Evolutionary conservation across 805 yeast genomes (phyloP).

Genomic region (Nematodospora valgi): DNA sequence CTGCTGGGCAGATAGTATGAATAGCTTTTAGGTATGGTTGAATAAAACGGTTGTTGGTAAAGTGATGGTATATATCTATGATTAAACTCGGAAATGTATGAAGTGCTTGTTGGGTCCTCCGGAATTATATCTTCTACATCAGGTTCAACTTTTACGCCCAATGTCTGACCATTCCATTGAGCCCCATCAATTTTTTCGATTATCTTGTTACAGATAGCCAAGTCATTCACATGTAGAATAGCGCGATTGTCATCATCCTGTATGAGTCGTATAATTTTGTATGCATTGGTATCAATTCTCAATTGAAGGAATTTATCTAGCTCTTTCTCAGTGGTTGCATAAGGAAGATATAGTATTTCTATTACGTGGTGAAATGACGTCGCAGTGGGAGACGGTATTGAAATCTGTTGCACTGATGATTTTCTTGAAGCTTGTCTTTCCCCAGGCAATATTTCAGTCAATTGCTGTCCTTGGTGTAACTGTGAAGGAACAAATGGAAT

Average conservation of each 20-base stretch:
- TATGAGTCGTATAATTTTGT: slow-evolving; percentile 3
- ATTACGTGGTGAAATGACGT: no score
- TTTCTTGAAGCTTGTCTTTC: no score
- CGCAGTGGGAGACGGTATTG: no score
- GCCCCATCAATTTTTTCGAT: slow-evolving; percentile 1
- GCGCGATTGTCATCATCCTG: slow-evolving; percentile 1
- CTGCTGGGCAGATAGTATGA: background rate
- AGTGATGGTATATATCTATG: no score
- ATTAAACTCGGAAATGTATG: no score
- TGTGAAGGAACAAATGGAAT: slow-evolving; percentile 1
- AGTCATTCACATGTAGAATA: background rate
- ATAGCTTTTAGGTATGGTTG: background rate
- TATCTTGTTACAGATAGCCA: background rate
- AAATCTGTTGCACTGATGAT: no score
- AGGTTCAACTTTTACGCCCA: slow-evolving; percentile 4
- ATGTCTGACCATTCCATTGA: slow-evolving; percentile 1
- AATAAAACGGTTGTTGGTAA: background rate
- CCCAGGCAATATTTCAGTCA: no score
- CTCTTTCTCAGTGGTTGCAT: background rate
- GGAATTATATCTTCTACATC: slow-evolving; percentile 2
- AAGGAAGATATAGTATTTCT: slow-evolving; percentile 2
- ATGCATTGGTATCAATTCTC: background rate
- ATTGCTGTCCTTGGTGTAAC: background rate
- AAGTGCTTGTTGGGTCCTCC: background rate
- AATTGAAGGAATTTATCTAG: background rate